Base-by-base conservation (phyloP, 116 monocot genomes). In the Zostera marina region DNA sequence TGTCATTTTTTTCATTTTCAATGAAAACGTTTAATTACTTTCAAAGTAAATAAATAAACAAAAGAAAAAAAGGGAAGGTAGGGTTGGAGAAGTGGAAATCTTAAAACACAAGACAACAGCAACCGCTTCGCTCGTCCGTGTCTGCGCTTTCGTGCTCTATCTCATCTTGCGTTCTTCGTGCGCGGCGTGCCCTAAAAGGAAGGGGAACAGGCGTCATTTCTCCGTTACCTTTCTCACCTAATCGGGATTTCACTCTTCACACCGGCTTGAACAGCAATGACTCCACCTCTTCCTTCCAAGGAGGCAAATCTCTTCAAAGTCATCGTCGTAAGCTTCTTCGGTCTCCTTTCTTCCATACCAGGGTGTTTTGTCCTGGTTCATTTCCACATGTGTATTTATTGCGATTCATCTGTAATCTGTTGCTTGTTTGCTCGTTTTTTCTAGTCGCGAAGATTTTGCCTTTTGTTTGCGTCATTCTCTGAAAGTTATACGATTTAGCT, bases 271-370 rank as follows among this genome's bases (percentile, higher is more conserved):
- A 17, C 20, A 21, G 53, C 5, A 38, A 90, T 90, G 85, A 85
- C 74, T 66, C 65, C 85, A 40, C 70, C 73, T 38, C 81, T 96
- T 39, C 96, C 96, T 2, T 66, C 84, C 10, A 96, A 89, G 72
- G 96, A 96, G 76, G 85, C 82, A 65, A 96, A 96, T 65, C 89
- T 88, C 63, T 96, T 96, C 78, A 96, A 96, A 82, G 79, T 88
- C 85, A 96, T 96, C 69, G 96, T 96, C 44, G 96, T 96, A 78
- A 85, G 89, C 56, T 63, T 17, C 24, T 59, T 59, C 14, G 13
- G 11, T 6, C 21, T 63, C 39, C 21, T 14, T 38, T 32, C 32
- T 7, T n/a, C 38, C 8, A 5, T 21, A 38, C 32, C 23, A 2
- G 32, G 32, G 32, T 32, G 32, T 5, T 32, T 1, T 5, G 5